phyloP scores from a whole-genome alignment of 78 protist genomes.

The Dictyostelium intermedium region DNA sequence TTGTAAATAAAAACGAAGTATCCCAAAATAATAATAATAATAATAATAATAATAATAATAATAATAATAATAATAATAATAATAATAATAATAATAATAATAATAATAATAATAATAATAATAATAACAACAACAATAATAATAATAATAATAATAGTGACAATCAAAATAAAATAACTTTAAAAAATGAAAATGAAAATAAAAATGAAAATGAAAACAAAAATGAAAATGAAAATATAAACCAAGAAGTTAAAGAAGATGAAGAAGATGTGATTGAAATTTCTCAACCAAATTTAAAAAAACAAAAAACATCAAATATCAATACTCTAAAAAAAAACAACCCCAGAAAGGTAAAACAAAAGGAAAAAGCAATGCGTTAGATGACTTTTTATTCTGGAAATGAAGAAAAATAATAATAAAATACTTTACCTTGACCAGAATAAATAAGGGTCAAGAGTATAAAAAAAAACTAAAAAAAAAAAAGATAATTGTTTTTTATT shows the following conservation, averaged over 20 bases:
- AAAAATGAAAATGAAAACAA: neutral
- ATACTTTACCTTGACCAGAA: too few relatives aligned
- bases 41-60: neutral
- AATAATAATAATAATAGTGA: neutral
- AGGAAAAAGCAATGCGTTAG: neutral
- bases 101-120: neutral
- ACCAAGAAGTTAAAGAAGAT: neutral
- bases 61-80: neutral
- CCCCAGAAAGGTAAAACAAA: neutral
- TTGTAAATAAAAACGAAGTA: neutral
- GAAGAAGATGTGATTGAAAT: neutral
- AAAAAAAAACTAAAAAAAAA: too few relatives aligned
- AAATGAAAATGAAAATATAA: neutral
- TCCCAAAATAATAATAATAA: neutral
- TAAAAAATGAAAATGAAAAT: neutral
- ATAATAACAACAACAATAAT: neutral
- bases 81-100: neutral
- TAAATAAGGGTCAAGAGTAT: too few relatives aligned
- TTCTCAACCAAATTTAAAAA: neutral
- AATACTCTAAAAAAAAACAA: neutral
- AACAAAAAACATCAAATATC: neutral
- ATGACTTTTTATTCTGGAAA: slow-evolving; percentile 29
- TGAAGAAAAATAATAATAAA: neutral
- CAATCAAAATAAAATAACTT: neutral
- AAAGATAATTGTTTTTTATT: too few relatives aligned